Conservation (phyloP, 2,329 filamentous ascomycete genomes). For the Chaetomiaceae sp. region DNA sequence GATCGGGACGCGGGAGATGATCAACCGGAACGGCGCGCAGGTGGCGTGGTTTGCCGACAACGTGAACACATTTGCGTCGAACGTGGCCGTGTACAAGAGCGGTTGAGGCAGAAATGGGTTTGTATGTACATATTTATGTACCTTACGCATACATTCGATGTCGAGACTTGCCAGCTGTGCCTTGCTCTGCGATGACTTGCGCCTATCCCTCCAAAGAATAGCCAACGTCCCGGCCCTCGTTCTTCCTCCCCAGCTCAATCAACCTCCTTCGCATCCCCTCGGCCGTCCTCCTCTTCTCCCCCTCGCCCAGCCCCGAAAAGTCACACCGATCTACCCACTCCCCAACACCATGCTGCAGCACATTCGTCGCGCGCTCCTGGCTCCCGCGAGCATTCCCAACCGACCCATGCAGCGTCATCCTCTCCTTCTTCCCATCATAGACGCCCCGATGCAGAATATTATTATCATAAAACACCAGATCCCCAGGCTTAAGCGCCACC, state of each 20-base stretch:
- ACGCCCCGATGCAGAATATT: conserved; percentile 76
- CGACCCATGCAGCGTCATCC: conserved; percentile 68
- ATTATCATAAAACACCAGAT: conserved; percentile 85
- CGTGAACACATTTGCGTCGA: conserved; percentile 36
- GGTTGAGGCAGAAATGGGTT: conserved; percentile 7
- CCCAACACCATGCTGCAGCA: conserved; percentile 69
- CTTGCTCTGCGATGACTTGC: no score
- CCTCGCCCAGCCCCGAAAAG: conserved; percentile 44
- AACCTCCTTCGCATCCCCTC: conserved; percentile 60
- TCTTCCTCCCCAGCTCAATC: conserved; percentile 56
- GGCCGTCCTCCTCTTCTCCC: conserved; percentile 42
- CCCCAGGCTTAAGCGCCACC: conserved; percentile 65
- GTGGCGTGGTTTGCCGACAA: conserved; percentile 37
- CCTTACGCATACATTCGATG: neutral
- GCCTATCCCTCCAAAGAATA: conserved; percentile 57
- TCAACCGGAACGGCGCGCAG: conserved; percentile 33
- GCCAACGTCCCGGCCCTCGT: conserved; percentile 50
- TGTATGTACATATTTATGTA: neutral
- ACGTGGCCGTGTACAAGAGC: conserved; percentile 33
- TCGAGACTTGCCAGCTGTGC: no score
- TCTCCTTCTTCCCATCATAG: conserved; percentile 54
- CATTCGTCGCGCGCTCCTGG: conserved; percentile 59
- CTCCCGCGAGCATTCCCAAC: conserved; percentile 58
- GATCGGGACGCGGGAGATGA: conserved; percentile 39
- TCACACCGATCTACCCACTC: conserved; percentile 58